Base-by-base conservation (phyloP, 306 rosid species). In the Dryas alaskensis region DNA sequence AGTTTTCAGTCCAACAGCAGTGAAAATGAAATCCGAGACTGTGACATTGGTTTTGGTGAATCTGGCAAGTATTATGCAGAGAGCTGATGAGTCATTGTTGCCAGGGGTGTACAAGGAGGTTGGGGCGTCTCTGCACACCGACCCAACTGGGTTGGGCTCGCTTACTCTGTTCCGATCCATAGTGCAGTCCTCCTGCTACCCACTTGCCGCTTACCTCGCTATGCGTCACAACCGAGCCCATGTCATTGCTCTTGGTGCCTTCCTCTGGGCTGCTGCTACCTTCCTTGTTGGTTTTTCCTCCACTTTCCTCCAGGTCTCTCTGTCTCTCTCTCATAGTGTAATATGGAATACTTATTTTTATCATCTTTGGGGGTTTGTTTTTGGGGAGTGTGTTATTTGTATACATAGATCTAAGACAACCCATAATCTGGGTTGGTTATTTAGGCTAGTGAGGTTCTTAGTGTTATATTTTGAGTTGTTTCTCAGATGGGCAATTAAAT, bases 91-190 rank as follows among this genome's bases (percentile, higher is more conserved):
- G 73, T 81, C 98, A 2, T 49, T 93, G 76, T 22, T 91, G 22
- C 98, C 97, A 4, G 97, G 93, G 6, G 97, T 86, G 1, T 93
- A 93, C 70, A 87, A 87, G 52, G 98, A 90, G 42, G 84, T 93
- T 0, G 96, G 96, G 5, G 84, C 80, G 3, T 92, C 89, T 61
- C 86, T 93, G 0, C 85, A 87, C 76, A 86, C 85, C 4, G 97
- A 87, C 78, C 98, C 98, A 19, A 89, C 96, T 6, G 92, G 92
- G 0, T 70, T 90, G 40, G 97, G 97, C 0, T 93, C 97, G 0
- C 86, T 93, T 46, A 90, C 97, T 67, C 89, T 91, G 4, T 86
- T 86, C 70, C 81, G 97, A 71, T 93, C 98, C 46, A 70, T 89
- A 0, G 98, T 93, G 14, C 97, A 91, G 47, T 81, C 87, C 1